A percentile compares a stretch with the other conserved stretches of the same genome.
Conservation (phyloP, 75 land plant species). For the Ceratopteris richardii region DNA sequence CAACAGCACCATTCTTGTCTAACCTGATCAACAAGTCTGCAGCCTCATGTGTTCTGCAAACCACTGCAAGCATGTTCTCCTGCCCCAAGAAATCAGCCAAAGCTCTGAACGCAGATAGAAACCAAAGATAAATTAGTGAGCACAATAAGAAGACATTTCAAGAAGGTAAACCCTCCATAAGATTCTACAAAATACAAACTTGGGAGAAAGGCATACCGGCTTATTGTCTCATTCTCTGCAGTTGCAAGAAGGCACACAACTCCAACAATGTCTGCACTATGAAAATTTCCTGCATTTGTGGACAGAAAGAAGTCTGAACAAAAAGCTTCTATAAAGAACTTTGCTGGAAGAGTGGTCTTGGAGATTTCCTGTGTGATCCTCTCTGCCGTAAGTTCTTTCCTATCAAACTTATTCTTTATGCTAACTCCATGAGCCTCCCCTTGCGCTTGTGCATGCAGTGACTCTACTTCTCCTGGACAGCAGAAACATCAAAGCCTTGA, state of each 20-base stretch:
- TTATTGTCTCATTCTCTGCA: slow-evolving; percentile 55
- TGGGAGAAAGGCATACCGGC: slow-evolving; percentile 36
- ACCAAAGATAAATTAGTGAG: not conserved
- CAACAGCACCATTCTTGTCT: slow-evolving; percentile 12
- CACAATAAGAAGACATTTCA: too few species aligned
- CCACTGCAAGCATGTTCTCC: slow-evolving; percentile 76
- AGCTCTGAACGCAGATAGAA: slow-evolving; percentile 30
- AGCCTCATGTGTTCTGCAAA: slow-evolving; percentile 67
- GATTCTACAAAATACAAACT: not conserved
- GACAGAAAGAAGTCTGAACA: not conserved
- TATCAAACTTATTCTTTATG: not conserved
- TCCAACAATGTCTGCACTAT: slow-evolving; percentile 60
- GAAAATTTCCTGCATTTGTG: not conserved
- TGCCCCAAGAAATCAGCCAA: slow-evolving; percentile 70
- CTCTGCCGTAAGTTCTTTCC: not conserved
- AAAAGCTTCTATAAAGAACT: slow-evolving; percentile 12
- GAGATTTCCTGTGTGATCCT: not conserved
- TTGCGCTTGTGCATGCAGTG: slow-evolving; percentile 6
- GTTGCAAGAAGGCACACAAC: slow-evolving; percentile 64
- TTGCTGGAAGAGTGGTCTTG: slow-evolving; percentile 11
- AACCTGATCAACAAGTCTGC: slow-evolving; percentile 49
- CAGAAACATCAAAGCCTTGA: too few species aligned
- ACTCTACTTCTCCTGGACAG: slow-evolving; percentile 3
- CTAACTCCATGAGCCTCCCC: not conserved
- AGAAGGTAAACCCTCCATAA: not conserved